phyloP scores from a whole-genome alignment of 2,329 filamentous ascomycete species.

The Colletotrichum siamense region DNA sequence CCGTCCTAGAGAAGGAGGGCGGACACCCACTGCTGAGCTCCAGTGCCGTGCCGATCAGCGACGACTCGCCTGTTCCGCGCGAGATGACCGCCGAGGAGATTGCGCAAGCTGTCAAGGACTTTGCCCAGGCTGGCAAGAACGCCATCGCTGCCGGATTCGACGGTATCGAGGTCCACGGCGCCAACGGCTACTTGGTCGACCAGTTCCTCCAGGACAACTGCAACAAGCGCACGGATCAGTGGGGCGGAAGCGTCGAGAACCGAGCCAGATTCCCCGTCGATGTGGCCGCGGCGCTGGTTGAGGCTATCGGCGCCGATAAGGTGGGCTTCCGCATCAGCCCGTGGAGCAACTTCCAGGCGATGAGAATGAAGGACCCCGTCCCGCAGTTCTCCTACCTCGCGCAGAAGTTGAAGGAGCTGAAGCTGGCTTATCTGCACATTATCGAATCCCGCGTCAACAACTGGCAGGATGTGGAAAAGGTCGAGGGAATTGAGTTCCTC shows the following conservation, averaged over 20 bases:
- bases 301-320: slow-evolving; percentile 53
- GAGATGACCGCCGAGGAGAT: slow-evolving; percentile 72
- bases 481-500: slow-evolving; percentile 37
- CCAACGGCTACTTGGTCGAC: slow-evolving; percentile 67
- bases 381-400: slow-evolving; percentile 68
- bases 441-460: slow-evolving; percentile 62
- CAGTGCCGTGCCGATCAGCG: slow-evolving; percentile 41
- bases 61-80: slow-evolving; percentile 58
- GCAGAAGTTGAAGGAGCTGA: slow-evolving; percentile 51
- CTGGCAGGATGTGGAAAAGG: slow-evolving; percentile 40
- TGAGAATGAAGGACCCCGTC: slow-evolving; percentile 67
- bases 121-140: slow-evolving; percentile 55
- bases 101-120: slow-evolving; percentile 62
- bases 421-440: slow-evolving; percentile 66
- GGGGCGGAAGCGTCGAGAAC: slow-evolving; percentile 59
- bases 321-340: slow-evolving; percentile 65
- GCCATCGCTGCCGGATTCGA: slow-evolving; percentile 72
- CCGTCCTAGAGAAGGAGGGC: slow-evolving; percentile 28
- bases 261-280: slow-evolving; percentile 58
- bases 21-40: slow-evolving; percentile 30
- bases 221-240: slow-evolving; percentile 56
- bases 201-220: slow-evolving; percentile 61
- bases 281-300: slow-evolving; percentile 43
- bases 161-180: slow-evolving; percentile 66
- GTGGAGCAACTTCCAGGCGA: slow-evolving; percentile 65